Percentiles rank a stretch among this genome's conserved stretches.
Conservation (phyloP, 2,329 filamentous ascomycete species). For the Cucurbitaria berberidis region DNA sequence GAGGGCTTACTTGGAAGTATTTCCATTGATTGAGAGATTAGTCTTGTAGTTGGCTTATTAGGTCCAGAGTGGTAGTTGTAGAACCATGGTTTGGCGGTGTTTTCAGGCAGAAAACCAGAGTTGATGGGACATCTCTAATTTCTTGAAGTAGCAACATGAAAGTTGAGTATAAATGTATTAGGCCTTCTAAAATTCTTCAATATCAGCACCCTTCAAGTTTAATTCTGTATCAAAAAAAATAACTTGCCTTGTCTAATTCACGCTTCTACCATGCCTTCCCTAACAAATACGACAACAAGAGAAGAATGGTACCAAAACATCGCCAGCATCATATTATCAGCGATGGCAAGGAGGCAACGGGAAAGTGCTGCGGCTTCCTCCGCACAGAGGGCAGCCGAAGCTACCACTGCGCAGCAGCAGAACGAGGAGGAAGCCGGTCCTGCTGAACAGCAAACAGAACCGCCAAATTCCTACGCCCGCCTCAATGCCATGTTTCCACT, state of each 20-base stretch:
- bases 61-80: not conserved
- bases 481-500: not conserved
- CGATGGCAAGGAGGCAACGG: not conserved
- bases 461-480: not conserved
- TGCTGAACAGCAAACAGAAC: not conserved
- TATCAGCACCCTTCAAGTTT: too few species aligned
- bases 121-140: too few species aligned
- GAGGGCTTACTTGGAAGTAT: slow-evolving; percentile 19
- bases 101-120: not conserved
- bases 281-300: not conserved
- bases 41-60: not conserved
- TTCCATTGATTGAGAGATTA: slow-evolving; percentile 11
- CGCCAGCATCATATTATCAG: not conserved
- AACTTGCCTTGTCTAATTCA: too few species aligned
- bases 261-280: not conserved
- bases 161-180: not conserved
- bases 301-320: not conserved
- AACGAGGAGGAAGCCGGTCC: not conserved
- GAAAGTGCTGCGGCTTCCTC: not conserved
- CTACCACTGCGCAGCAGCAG: not conserved
- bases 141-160: not conserved
- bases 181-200: too few species aligned
- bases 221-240: too few species aligned
- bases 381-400: not conserved
- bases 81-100: not conserved